phyloP scores from a whole-genome alignment of 805 yeast species.

The Hanseniaspora osmophila region DNA sequence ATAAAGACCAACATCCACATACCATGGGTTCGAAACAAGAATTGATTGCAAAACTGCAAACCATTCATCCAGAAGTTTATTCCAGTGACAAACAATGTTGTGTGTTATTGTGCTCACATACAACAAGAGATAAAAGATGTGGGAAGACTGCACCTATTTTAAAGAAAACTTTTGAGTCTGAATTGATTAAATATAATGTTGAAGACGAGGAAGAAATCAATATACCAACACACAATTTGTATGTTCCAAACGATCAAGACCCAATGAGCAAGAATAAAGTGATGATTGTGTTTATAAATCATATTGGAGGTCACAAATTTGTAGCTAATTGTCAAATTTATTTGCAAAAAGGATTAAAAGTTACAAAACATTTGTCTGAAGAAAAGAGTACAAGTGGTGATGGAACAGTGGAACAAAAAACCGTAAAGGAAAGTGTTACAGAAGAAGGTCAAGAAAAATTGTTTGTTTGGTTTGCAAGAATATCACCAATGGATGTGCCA shows the following conservation, averaged over 20 bases:
- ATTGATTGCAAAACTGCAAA: conserved; percentile 9
- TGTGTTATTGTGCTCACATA: conserved; percentile 76
- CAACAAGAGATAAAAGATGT: conserved; percentile 82
- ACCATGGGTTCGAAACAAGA: conserved; percentile 5
- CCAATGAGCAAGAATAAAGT: not conserved
- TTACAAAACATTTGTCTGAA: conserved; percentile 23
- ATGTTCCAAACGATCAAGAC: not conserved
- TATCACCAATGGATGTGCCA: conserved; percentile 61
- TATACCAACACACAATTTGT: not conserved
- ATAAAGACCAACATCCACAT: conserved; percentile 15
- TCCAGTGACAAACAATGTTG: conserved; percentile 24
- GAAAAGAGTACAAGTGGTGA: no score
- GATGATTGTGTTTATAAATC: conserved; percentile 56
- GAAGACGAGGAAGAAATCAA: not conserved
- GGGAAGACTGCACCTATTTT: conserved; percentile 88
- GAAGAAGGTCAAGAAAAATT: conserved; percentile 22
- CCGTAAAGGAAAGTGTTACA: not conserved
- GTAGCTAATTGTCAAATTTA: conserved; percentile 82
- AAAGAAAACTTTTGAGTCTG: conserved; percentile 62
- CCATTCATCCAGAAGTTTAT: conserved; percentile 15
- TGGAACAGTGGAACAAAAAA: not conserved
- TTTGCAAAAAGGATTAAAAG: conserved; percentile 27
- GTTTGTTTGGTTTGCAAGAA: conserved; percentile 78
- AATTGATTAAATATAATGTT: conserved; percentile 1
- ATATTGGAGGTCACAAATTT: conserved; percentile 92